Conservation (phyloP, 2,329 filamentous ascomycete genomes). For the Fusarium piperis region DNA sequence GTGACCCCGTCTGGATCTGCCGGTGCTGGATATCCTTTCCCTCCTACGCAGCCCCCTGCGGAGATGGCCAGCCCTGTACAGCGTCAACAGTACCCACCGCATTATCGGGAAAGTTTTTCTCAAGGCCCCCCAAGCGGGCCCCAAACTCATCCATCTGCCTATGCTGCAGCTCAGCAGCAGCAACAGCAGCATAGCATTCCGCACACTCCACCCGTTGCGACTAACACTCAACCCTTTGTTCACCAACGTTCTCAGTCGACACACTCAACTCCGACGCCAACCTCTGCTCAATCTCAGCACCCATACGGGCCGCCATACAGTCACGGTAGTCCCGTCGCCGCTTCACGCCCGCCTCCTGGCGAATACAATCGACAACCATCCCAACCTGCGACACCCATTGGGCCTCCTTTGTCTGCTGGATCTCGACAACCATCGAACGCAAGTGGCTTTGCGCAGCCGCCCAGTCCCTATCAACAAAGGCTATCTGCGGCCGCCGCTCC, state of each 20-base stretch:
- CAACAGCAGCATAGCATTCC: slow-evolving; percentile 49
- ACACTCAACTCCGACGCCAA: slow-evolving; percentile 69
- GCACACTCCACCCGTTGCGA: slow-evolving; percentile 59
- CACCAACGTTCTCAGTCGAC: slow-evolving; percentile 66
- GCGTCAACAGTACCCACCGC: slow-evolving; percentile 61
- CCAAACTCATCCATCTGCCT: slow-evolving; percentile 24
- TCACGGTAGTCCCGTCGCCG: slow-evolving; percentile 63
- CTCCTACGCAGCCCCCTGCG: slow-evolving; percentile 53
- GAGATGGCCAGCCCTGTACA: slow-evolving; percentile 61
- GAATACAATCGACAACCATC: slow-evolving; percentile 61
- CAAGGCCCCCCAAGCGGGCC: slow-evolving; percentile 45
- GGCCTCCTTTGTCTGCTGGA: slow-evolving; percentile 56
- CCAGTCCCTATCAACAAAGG: slow-evolving; percentile 70
- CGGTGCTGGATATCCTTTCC: slow-evolving; percentile 62
- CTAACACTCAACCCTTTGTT: slow-evolving; percentile 53
- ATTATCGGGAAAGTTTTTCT: slow-evolving; percentile 58
- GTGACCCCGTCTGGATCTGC: slow-evolving; percentile 56
- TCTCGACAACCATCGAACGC: slow-evolving; percentile 55
- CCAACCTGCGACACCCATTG: slow-evolving; percentile 64
- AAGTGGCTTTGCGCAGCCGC: slow-evolving; percentile 57
- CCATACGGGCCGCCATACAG: slow-evolving; percentile 60
- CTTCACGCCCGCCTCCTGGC: slow-evolving; percentile 54
- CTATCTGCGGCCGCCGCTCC: slow-evolving; percentile 43
- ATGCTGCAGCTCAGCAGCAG: slow-evolving; percentile 50
- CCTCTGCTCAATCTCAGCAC: slow-evolving; percentile 68